Percentiles rank a stretch among this genome's conserved stretches.
These are phyloP conservation scores for Candida andamanensis DNA, from an alignment of 805 yeast species.

Conservation along the genomic window DNA sequence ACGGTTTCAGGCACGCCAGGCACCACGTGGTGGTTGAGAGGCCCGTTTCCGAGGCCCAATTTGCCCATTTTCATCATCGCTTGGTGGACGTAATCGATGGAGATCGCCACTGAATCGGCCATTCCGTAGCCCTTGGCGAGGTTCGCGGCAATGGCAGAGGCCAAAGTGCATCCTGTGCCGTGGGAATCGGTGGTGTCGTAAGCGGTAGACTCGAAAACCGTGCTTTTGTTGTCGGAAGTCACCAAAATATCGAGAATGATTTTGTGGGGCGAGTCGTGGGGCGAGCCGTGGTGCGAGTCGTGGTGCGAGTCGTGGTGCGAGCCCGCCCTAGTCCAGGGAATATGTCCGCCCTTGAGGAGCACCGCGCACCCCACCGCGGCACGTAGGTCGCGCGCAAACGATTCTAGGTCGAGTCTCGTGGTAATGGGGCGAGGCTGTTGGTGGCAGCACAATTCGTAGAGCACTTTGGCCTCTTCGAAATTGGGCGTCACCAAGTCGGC, in stretches of 20 bases:
- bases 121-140: constrained; percentile 52
- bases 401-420: constrained; percentile 29
- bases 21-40: constrained; percentile 61
- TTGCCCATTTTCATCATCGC: constrained; percentile 46
- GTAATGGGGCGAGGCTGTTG: constrained; percentile 5
- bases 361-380: constrained; percentile 39
- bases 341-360: constrained; percentile 78
- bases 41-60: constrained; percentile 60
- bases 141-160: constrained; percentile 75
- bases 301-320: no score
- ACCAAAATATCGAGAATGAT: constrained; percentile 52
- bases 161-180: constrained; percentile 88
- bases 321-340: constrained; percentile 34
- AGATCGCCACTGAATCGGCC: constrained; percentile 45
- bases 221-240: constrained; percentile 32
- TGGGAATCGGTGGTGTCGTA: constrained; percentile 57
- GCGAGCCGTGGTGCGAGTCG: no score
- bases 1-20: constrained; percentile 13
- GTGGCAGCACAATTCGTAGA: constrained; percentile 27
- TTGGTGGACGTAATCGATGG: constrained; percentile 61
- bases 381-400: constrained; percentile 18
- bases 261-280: constrained; percentile 20
- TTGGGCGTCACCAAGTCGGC: constrained; percentile 75
- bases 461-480: constrained; percentile 53
- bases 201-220: constrained; percentile 44